Base-by-base conservation (phyloP, 805 yeast species). In the Suhomyces sp. region DNA sequence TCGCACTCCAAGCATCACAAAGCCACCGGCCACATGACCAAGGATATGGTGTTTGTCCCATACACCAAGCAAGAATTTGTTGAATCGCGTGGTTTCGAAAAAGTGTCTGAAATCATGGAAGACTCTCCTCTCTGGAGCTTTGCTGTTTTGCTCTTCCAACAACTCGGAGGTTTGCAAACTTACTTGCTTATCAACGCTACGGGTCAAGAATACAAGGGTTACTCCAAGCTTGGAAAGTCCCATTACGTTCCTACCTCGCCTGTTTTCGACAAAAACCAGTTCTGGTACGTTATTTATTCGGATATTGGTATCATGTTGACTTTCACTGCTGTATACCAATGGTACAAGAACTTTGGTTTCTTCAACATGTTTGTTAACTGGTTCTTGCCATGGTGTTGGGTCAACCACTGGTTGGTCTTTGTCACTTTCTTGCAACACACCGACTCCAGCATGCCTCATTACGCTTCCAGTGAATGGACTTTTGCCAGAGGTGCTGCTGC, bases 401-500 rank as follows among this genome's bases (percentile, higher is more conserved):
- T 87, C 59, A 89, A 89, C 82, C 96, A 90, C 74, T 89, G 96
- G 96, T 78, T 89, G 59, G 96, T 90, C 45, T 87, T 87, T 71
- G 87, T 89, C 69, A 89, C 96, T 40, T 90, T 74, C 70, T 80
- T 89, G 63, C 96, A 89, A 71, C 96, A 89, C 74, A 81, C 94
- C 15, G 93, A 87, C 69, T 84, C 89, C 29, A 61, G 80, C 13
- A 78, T 90, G 78, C 92, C 96, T 29, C 96, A 89, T 70, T 89
- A 89, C 73, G 85, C 83, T 55, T 81, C 85, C 54, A 63, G 71
- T 40, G 86, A 85, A 69, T 89, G 96, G 96, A 88, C 80, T 61
- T 88, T 87, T 68, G 91, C 92, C 48, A 82, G 92, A 66, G 96
- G 96, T 60, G 96, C 96, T 29, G 92, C 94, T 52, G 88, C 93